A percentile compares a stretch with the other conserved stretches of the same genome.
These are phyloP conservation scores for Phytophthora macrochlamydospora DNA, from an alignment of 352 stramenopile genomes.

Conservation along the genomic window DNA sequence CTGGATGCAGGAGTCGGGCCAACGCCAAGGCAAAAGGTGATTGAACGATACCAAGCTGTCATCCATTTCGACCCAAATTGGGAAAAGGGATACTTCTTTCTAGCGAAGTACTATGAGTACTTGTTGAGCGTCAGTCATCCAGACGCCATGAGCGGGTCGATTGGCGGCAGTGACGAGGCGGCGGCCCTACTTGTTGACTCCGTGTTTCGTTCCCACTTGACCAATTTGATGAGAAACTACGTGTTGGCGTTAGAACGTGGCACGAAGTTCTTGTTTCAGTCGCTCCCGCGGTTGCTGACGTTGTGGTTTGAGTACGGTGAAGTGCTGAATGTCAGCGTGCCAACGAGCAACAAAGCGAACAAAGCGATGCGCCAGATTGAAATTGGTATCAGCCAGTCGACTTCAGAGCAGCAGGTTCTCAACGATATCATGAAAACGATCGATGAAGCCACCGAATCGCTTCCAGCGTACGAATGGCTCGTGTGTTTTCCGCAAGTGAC, in stretches of 20 bases:
- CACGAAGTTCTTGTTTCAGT: constrained; percentile 98
- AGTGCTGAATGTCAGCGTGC: constrained; percentile 50
- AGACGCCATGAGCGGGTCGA: constrained; percentile 38
- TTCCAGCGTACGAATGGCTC: constrained; percentile 95
- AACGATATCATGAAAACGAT: constrained; percentile 71
- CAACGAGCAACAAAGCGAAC: constrained; percentile 50
- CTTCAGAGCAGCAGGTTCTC: constrained; percentile 63
- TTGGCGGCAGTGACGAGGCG: constrained; percentile 52
- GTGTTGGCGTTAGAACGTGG: constrained; percentile 78
- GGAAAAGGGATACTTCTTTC: constrained; percentile 93
- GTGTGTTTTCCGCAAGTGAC: constrained; percentile 98
- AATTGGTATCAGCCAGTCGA: constrained; percentile 58
- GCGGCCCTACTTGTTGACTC: constrained; percentile 51
- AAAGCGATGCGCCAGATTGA: constrained; percentile 73
- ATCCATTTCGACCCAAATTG: constrained; percentile 93
- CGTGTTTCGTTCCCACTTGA: constrained; percentile 72
- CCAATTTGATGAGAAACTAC: constrained; percentile 96
- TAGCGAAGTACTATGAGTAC: constrained; percentile 93
- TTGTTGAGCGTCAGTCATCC: constrained; percentile 80
- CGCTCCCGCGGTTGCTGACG: constrained; percentile 96
- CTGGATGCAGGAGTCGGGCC: constrained; percentile 95
- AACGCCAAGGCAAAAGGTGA: constrained; percentile 95
- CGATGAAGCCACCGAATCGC: constrained; percentile 50
- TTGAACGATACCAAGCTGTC: constrained; percentile 94
- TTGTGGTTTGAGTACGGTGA: constrained; percentile 97